Conservation (phyloP, 768 basidiomycete genomes). For the Hirschioporus abietinus region DNA sequence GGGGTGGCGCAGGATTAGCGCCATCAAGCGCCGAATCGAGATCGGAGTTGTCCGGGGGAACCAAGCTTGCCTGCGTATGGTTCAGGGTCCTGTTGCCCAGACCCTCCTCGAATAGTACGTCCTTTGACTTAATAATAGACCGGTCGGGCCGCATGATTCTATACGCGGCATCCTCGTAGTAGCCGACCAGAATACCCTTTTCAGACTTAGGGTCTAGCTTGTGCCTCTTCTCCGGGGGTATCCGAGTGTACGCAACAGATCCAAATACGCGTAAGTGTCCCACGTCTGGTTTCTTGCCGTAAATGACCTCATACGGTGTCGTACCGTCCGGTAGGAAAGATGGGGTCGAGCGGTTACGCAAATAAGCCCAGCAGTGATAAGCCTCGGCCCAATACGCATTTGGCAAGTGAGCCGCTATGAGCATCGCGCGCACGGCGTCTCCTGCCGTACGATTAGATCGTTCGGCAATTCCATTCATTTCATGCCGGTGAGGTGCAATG, state of each 20-base stretch:
- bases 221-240: constrained; percentile 20
- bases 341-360: constrained; percentile 5
- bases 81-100: not conserved
- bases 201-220: constrained; percentile 19
- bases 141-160: not conserved
- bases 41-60: too few relatives aligned
- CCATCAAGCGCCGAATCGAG: not conserved
- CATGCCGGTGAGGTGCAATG: not conserved
- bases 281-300: constrained; percentile 20
- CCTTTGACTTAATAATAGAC: not conserved
- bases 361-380: not conserved
- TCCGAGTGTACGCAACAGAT: constrained; percentile 13
- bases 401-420: constrained; percentile 22
- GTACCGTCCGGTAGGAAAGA: not conserved
- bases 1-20: too few relatives aligned
- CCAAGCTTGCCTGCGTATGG: not conserved
- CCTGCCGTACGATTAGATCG: constrained; percentile 26
- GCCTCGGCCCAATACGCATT: constrained; percentile 31
- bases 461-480: constrained; percentile 30
- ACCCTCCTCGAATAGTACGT: not conserved
- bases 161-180: constrained; percentile 11
- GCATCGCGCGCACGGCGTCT: constrained; percentile 28
- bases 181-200: constrained; percentile 16
- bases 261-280: constrained; percentile 20
- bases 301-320: constrained; percentile 21